Base-by-base conservation (phyloP, 768 basidiomycete species). In the Russula sp. region DNA sequence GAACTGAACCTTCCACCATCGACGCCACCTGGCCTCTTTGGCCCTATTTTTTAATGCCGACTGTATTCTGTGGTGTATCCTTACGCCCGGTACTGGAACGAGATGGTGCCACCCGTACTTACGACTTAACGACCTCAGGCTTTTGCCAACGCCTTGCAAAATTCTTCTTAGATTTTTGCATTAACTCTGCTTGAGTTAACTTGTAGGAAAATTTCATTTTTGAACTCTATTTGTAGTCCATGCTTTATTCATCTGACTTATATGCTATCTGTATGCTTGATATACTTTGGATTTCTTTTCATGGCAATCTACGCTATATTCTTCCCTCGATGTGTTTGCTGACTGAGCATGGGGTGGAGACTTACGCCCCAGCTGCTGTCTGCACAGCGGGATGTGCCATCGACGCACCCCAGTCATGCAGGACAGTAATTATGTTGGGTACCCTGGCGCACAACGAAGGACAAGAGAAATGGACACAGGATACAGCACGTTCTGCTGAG, bases 21-120 rank as follows among this genome's bases (percentile, higher is more conserved):
- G 27, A 27, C 27, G 11, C 50, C 10, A n/a, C 63, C 47, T 48
- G 89, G 89, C 35, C 73, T 93, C 64, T 93, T 92, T 70, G 91
- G 91, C 37, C 89, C 90, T 37, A n/a, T 9, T 27, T 45, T 27
- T 3, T 20, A 9, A 54, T n/a, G 20, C 31, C 34, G 6, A 59
- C 5, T 6, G 27, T 27, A 44, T 34, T 59, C 48, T 53, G 20
- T 53, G 50, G 53, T 45, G 32, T 45, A 34, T 59, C 35, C 59
- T 59, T 44, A 35, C 50, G 18, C 31, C 22, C 20, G 45, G 18
- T 55, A 40, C 31, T 11, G 13, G 18, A 32, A 39, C 20, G 35
- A 13, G 32, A 35, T 27, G 18, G 16, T 27, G 9, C 18, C 20
- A 32, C 34, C 34, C 22, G 27, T 37, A 22, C 53, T 57, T 35